These are phyloP conservation scores for Jatropha multifida DNA, from an alignment of 441 rosid genomes.

Conservation along the genomic window DNA sequence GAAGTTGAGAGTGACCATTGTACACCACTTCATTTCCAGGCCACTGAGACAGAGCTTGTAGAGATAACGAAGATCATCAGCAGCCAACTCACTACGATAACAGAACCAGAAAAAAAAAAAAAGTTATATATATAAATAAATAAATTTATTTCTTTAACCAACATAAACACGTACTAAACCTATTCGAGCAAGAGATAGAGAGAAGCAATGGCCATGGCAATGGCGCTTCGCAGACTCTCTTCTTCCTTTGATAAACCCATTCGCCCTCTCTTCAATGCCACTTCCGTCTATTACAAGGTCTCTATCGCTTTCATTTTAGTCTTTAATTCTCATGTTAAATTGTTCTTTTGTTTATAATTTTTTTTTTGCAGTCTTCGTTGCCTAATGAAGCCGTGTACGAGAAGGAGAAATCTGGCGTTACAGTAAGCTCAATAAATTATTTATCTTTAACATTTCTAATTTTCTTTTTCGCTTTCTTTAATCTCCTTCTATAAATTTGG, in stretches of 20 bases:
- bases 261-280: conserved; percentile 74
- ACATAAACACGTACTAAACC: conserved; percentile 24
- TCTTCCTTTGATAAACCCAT: conserved; percentile 75
- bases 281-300: conserved; percentile 71
- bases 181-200: not conserved
- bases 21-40: not conserved
- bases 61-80: conserved; percentile 7
- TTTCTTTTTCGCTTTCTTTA: too few species aligned
- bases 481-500: too few species aligned
- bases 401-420: conserved; percentile 68
- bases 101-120: conserved; percentile 5
- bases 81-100: not conserved
- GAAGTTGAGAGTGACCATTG: not conserved
- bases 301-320: not conserved
- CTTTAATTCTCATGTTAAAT: not conserved
- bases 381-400: conserved; percentile 94
- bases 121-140: not conserved
- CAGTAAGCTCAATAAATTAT: conserved; percentile 42
- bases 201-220: conserved; percentile 76
- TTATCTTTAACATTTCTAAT: not conserved
- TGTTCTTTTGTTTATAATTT: conserved; percentile 4
- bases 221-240: conserved; percentile 90
- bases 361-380: conserved; percentile 67
- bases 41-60: not conserved
- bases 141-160: conserved; percentile 34